Evolutionary conservation across 2,329 filamentous ascomycete genomes (phyloP), one percentile per base, ranked within the genome.

Genomic region (Colletotrichum tropicale): DNA sequence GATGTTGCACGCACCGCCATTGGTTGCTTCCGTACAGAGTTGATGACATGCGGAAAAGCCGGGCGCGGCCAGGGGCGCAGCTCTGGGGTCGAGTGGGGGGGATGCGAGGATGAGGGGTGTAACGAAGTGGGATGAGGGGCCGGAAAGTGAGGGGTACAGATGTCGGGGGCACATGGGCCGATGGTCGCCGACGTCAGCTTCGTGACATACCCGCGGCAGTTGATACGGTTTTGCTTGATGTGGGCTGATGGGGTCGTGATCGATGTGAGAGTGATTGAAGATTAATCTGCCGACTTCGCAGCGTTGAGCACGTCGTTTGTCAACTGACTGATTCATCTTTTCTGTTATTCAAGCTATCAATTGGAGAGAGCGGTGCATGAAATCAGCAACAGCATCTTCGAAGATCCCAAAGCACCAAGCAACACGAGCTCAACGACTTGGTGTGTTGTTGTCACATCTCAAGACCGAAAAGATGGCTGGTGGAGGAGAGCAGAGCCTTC

Each of bases 131-230:
- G 43, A 26, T 73, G 43, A 70, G 66, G 66, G 71, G 61, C 36
- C 30, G 30, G 12, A 15, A 65, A 74, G 60, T 75, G 73, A 75
- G 72, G 72, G 68, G 70, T 69, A 61, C 26, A 34, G 56, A 32
- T 30, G 66, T 70, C 71, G 58, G 71, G 12, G 67, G 48, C 61
- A 61, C 34, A 74, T 74, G 71, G 28, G 56, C 70, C 73, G 70
- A 73, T 68, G 21, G 36, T 18, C 65, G 32, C 64, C 64, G 70
- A 68, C 21, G 26, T 66, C 56, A 21, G 26, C 34, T 34, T 16
- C 3, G 24, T 34, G 26, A 30, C 43, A 52, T 52, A 52, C 26
- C 55, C 32, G 30, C 64, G 62, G 70, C 36, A 75, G 30, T 69
- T 68, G 38, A 18, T 58, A n/a, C 36, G 32, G 28, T 67, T 38